Percentiles rank a stretch among this genome's conserved stretches.
Conservation (phyloP, 805 yeast species). For the Cyberlindnera meyerae region DNA sequence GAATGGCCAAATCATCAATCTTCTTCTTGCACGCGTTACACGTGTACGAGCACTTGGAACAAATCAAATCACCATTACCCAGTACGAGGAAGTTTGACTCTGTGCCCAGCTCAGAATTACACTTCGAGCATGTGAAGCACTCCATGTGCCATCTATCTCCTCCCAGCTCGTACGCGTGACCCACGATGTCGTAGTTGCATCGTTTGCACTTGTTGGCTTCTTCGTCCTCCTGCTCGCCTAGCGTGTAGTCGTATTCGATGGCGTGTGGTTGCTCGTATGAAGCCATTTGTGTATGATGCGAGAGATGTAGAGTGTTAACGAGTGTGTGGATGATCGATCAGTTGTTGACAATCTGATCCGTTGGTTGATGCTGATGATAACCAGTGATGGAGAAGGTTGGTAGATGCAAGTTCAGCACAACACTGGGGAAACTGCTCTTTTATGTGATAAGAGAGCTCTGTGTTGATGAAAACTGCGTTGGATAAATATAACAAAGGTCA, state of each 20-base stretch:
- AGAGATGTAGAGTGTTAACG: no score
- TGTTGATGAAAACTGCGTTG: no score
- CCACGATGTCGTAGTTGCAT: conserved; percentile 61
- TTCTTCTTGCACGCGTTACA: conserved; percentile 82
- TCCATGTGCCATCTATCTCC: conserved; percentile 94
- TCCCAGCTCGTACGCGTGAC: conserved; percentile 93
- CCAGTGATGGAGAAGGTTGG: no score
- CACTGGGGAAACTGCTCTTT: no score
- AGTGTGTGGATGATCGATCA: no score
- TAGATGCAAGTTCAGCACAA: no score
- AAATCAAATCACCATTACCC: conserved; percentile 88
- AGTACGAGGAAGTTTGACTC: conserved; percentile 85
- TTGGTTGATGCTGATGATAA: no score
- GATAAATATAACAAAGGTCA: no score
- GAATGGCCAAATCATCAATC: conserved; percentile 88
- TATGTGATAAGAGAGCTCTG: no score
- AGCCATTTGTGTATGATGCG: conserved; percentile 7
- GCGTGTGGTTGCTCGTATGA: conserved; percentile 9
- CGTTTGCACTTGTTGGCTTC: conserved; percentile 34
- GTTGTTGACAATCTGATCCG: no score
- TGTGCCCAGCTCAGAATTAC: conserved; percentile 91
- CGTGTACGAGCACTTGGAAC: conserved; percentile 87
- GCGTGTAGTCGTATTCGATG: conserved; percentile 7
- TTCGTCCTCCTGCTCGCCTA: conserved; percentile 15
- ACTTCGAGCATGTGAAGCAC: conserved; percentile 87